Percentiles rank a stretch among this genome's conserved stretches.
phyloP scores from a whole-genome alignment of 805 yeast species.

The Spathaspora girioi region DNA sequence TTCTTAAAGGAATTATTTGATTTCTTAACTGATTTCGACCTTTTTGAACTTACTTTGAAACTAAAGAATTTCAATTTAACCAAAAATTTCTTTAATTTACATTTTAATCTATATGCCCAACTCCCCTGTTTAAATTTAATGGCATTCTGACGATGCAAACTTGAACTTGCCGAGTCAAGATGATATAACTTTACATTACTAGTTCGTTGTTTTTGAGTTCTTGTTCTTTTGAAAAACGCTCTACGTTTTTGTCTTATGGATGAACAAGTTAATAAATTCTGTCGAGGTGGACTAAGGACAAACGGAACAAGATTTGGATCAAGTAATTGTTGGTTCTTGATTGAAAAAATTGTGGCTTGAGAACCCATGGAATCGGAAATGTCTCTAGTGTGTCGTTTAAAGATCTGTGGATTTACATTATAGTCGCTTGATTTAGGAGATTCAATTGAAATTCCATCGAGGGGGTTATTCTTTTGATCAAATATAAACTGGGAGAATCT shows the following conservation, averaged over 20 bases:
- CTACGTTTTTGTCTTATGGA: not conserved
- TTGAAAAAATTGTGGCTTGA: conserved; percentile 44
- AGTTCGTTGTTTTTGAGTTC: not conserved
- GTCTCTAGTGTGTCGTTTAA: conserved; percentile 11
- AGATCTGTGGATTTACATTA: not conserved
- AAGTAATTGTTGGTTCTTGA: conserved; percentile 15
- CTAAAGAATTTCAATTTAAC: conserved; percentile 17
- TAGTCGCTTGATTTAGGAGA: conserved; percentile 7
- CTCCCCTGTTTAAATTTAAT: conserved; percentile 33
- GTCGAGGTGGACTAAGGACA: not conserved
- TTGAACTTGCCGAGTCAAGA: conserved; percentile 9
- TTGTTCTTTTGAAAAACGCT: not conserved
- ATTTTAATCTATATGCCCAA: conserved; percentile 25
- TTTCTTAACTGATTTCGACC: conserved; percentile 6
- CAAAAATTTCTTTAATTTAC: conserved; percentile 21
- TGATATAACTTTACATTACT: conserved; percentile 6
- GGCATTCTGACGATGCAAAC: conserved; percentile 27
- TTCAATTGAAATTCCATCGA: conserved; percentile 17
- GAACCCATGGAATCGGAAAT: conserved; percentile 39
- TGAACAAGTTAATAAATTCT: not conserved
- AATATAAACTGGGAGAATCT: conserved; percentile 38
- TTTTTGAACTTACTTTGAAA: conserved; percentile 24
- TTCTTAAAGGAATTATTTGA: conserved; percentile 5
- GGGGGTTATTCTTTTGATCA: conserved; percentile 26
- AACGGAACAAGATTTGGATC: not conserved